Percentiles rank a stretch among this genome's conserved stretches.
phyloP scores from a whole-genome alignment of 768 basidiomycete species.

The Leccinellum luteum region DNA sequence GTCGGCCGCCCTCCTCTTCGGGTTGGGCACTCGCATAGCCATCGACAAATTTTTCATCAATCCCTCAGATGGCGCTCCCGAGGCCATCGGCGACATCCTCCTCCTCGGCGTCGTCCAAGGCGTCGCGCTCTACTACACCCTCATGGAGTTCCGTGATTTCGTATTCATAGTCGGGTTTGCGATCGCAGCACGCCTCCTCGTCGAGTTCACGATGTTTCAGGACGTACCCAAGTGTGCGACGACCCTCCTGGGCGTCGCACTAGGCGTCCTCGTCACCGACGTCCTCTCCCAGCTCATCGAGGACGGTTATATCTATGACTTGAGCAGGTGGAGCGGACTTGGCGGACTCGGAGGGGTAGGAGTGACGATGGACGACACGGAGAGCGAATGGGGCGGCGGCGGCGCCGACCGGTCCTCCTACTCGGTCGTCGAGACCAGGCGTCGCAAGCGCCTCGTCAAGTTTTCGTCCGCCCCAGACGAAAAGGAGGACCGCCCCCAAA shows the following conservation, averaged over 20 bases:
- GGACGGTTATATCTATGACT: constrained; percentile 37
- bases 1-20: constrained; percentile 68
- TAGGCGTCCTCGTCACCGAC: constrained; percentile 72
- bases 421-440: constrained; percentile 15
- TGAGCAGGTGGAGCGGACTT: constrained; percentile 4
- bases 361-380: neutral
- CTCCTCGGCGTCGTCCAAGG: constrained; percentile 76
- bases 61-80: constrained; percentile 30
- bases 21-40: constrained; percentile 70
- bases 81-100: constrained; percentile 54
- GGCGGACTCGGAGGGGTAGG: neutral
- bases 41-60: constrained; percentile 55
- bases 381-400: constrained; percentile 12
- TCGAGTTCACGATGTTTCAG: constrained; percentile 57
- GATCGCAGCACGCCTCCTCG: constrained; percentile 58
- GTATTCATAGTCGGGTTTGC: constrained; percentile 55
- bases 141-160: constrained; percentile 51
- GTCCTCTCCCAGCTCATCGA: constrained; percentile 66
- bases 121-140: constrained; percentile 66
- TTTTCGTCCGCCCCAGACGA: constrained; percentile 38
- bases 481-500: constrained; percentile 15
- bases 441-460: constrained; percentile 46
- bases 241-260: constrained; percentile 61
- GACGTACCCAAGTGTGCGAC: constrained; percentile 56
- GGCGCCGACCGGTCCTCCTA: neutral